These are phyloP conservation scores for Coniochaeta sp. DNA, from an alignment of 2,329 filamentous ascomycete genomes.

Conservation along the genomic window DNA sequence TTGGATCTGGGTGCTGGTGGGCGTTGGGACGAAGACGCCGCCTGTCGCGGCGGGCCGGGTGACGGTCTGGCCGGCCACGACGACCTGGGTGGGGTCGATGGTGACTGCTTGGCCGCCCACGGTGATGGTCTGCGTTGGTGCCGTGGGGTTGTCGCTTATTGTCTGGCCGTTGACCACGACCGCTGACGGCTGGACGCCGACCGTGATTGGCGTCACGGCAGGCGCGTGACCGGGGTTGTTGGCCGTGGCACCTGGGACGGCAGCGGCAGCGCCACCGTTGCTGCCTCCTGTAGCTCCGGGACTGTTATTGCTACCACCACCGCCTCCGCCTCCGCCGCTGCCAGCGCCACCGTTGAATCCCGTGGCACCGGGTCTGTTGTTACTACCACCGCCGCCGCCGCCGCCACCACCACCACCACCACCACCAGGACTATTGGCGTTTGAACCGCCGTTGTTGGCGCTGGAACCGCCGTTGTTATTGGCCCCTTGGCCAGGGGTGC, in stretches of 20 bases:
- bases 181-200: constrained; percentile 34
- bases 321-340: no score
- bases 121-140: constrained; percentile 32
- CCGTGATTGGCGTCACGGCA: constrained; percentile 21
- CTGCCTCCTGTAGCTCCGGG: neutral
- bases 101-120: constrained; percentile 35
- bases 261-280: neutral
- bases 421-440: neutral
- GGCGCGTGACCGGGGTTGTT: neutral
- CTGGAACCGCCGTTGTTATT: neutral
- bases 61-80: constrained; percentile 37
- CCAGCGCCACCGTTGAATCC: no score
- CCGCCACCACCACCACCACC: neutral
- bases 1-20: constrained; percentile 28
- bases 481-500: neutral
- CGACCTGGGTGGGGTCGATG: constrained; percentile 37
- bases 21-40: constrained; percentile 20
- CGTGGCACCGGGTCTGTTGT: no score
- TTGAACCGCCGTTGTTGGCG: neutral
- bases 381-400: no score
- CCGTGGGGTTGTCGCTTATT: constrained; percentile 28
- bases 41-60: constrained; percentile 28
- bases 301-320: no score
- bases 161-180: constrained; percentile 42
- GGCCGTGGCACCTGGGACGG: neutral